A percentile compares a stretch with the other conserved stretches of the same genome.
These are phyloP conservation scores for Ascochyta pisi DNA, from an alignment of 2,329 filamentous ascomycete species.

Conservation along the genomic window DNA sequence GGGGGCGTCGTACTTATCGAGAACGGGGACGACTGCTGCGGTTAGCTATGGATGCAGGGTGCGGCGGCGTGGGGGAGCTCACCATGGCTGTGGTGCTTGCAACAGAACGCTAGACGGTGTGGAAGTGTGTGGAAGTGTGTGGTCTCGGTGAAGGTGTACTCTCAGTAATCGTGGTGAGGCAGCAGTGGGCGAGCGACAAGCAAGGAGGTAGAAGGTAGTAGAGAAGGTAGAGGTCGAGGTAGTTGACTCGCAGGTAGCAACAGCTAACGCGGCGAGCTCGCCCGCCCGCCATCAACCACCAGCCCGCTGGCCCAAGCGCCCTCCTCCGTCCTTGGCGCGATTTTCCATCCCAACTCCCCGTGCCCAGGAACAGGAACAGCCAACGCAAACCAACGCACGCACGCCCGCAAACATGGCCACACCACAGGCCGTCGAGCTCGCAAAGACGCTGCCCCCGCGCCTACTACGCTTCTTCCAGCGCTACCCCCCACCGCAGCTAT, in stretches of 20 bases:
- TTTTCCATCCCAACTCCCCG: background rate
- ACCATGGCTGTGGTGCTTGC: slow-evolving; percentile 46
- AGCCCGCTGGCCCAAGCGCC: background rate
- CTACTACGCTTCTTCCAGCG: slow-evolving; percentile 87
- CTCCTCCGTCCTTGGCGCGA: slow-evolving; percentile 4
- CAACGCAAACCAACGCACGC: slow-evolving; percentile 7
- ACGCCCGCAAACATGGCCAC: slow-evolving; percentile 29
- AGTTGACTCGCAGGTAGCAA: background rate
- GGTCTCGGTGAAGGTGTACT: background rate
- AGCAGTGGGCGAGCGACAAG: background rate
- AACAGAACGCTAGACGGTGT: slow-evolving; percentile 3
- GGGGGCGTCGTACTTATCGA: slow-evolving; percentile 76
- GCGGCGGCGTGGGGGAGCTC: slow-evolving; percentile 29
- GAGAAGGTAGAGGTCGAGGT: too few relatives aligned
- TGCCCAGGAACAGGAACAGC: too few relatives aligned
- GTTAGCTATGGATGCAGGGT: slow-evolving; percentile 39
- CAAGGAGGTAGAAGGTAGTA: slow-evolving; percentile 1
- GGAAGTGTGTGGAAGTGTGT: background rate
- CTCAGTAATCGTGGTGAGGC: background rate
- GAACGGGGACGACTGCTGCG: slow-evolving; percentile 81
- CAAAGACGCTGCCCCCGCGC: slow-evolving; percentile 75
- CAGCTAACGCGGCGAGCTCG: slow-evolving; percentile 30
- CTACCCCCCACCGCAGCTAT: slow-evolving; percentile 73
- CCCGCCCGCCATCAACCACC: slow-evolving; percentile 2
- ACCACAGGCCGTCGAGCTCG: slow-evolving; percentile 59